A percentile compares a stretch with the other conserved stretches of the same genome.
phyloP scores from a whole-genome alignment of 345 rosid genomes.

The Populus euphratica region DNA sequence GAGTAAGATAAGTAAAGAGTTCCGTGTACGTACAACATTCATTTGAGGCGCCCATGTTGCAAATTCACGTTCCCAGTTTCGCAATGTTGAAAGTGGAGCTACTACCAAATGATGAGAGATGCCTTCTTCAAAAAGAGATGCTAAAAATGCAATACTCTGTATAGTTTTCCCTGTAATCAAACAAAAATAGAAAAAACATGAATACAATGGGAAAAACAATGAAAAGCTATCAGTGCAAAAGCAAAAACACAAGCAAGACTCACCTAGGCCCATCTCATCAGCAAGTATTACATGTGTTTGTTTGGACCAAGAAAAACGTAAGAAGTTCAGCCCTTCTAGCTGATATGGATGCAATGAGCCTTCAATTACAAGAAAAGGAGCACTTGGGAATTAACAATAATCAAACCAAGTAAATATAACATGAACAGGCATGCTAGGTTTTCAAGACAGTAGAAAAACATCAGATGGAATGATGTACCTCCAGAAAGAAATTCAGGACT shows the following conservation, averaged over 20 bases:
- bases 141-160: conserved; percentile 97
- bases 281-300: conserved; percentile 98
- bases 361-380: conserved; percentile 37
- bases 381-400: conserved; percentile 13
- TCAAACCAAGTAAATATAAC: conserved; percentile 12
- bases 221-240: not conserved
- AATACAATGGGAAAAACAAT: conserved; percentile 3
- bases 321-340: conserved; percentile 93
- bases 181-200: conserved; percentile 11
- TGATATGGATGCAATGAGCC: conserved; percentile 97
- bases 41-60: conserved; percentile 98
- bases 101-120: conserved; percentile 80
- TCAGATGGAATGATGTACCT: conserved; percentile 45
- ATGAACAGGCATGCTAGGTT: conserved; percentile 7
- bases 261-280: conserved; percentile 99
- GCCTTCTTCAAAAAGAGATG: conserved; percentile 75
- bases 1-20: conserved; percentile 1
- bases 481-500: conserved; percentile 89
- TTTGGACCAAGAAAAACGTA: conserved; percentile 94
- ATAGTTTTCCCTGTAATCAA: conserved; percentile 82
- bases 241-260: conserved; percentile 15
- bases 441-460: conserved; percentile 7
- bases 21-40: conserved; percentile 78
- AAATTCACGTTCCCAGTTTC: conserved; percentile 99
- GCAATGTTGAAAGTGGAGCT: conserved; percentile 96